These are phyloP conservation scores for Dryadomyces quercus-mongolicae DNA, from an alignment of 2,329 filamentous ascomycete species.

Conservation along the genomic window DNA sequence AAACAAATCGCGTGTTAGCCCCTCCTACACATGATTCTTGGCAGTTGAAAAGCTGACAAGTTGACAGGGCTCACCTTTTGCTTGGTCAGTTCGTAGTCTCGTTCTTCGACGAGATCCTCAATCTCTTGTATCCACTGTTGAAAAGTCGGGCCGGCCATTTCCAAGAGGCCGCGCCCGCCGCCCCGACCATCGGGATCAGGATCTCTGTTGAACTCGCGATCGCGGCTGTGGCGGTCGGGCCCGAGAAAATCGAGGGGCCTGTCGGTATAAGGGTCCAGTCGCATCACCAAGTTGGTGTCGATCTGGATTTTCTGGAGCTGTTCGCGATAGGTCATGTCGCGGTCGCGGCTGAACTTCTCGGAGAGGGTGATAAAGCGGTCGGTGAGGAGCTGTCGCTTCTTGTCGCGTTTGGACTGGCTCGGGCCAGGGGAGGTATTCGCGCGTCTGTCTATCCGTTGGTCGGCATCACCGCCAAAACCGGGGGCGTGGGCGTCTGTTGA, in stretches of 20 bases:
- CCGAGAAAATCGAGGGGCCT: conserved; percentile 26
- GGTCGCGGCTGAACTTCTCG: conserved; percentile 66
- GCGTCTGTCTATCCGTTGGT: conserved; percentile 14
- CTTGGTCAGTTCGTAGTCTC: conserved; percentile 71
- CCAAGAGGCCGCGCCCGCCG: conserved; percentile 42
- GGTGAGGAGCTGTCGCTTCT: conserved; percentile 69
- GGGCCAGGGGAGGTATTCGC: conserved; percentile 21
- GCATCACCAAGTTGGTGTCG: conserved; percentile 75
- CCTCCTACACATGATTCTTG: not conserved
- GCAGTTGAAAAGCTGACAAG: no score
- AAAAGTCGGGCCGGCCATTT: conserved; percentile 75
- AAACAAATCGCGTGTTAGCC: not conserved
- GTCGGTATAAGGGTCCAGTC: conserved; percentile 65
- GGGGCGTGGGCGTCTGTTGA: not conserved
- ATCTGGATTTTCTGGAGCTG: conserved; percentile 87
- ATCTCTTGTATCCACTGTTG: conserved; percentile 75
- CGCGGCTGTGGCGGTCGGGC: conserved; percentile 17
- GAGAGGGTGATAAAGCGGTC: conserved; percentile 69
- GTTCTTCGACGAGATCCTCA: conserved; percentile 76
- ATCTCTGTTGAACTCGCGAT: conserved; percentile 22
- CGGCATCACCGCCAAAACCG: not conserved
- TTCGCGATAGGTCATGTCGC: conserved; percentile 74
- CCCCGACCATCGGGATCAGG: conserved; percentile 21
- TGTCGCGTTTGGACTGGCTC: conserved; percentile 69
- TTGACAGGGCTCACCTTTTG: conserved; percentile 67